Base-by-base conservation (phyloP, 176 grass and related monocot species). In the Oryza rufipogon region DNA sequence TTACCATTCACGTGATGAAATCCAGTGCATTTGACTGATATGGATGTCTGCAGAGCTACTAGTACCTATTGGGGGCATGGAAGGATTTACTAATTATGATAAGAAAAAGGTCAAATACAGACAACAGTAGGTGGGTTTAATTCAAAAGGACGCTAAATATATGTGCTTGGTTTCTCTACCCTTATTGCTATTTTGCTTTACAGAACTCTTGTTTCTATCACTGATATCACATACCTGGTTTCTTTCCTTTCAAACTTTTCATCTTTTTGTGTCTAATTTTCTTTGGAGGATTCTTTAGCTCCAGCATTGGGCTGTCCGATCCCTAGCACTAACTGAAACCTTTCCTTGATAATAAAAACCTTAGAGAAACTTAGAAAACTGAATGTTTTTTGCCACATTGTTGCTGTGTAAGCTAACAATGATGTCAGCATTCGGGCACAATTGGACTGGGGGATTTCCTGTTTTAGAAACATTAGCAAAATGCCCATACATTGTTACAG, bases 1-100 rank as follows among this genome's bases (percentile, higher is more conserved):
- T 73, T 58, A 56, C 20, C 74, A 22, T 65, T 66, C 68, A 73
- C 33, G 22, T n/a, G 19, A 44, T 70, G 51, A 65, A 68, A 71
- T 22, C 51, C 8, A 34, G 15, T 46, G n/a, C 52, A 66, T 5
- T 30, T 16, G 30, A 12, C 6, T 71, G 88, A 76, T 44, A 71
- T 54, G 28, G 71, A 85, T 64, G 17, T 51, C 39, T 20, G 51
- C 48, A 16, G 6, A 47, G 12, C 20, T 28, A 52, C n/a, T 42
- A 46, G 65, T 16, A 19, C 16, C 17, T n/a, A 8, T 64, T 54
- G 61, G n/a, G 33, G 3, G 33, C 28, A 44, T 56, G 32, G 48
- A 67, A 34, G 72, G n/a, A 32, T 39, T n/a, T 44, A 44, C 42
- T 44, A 44, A 44, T 44, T 44, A 44, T 44, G 42, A 44, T 44